A percentile compares a stretch with the other conserved stretches of the same genome.
phyloP scores from a whole-genome alignment of 148 eudicot genomes.

The Persicaria maculosa region DNA sequence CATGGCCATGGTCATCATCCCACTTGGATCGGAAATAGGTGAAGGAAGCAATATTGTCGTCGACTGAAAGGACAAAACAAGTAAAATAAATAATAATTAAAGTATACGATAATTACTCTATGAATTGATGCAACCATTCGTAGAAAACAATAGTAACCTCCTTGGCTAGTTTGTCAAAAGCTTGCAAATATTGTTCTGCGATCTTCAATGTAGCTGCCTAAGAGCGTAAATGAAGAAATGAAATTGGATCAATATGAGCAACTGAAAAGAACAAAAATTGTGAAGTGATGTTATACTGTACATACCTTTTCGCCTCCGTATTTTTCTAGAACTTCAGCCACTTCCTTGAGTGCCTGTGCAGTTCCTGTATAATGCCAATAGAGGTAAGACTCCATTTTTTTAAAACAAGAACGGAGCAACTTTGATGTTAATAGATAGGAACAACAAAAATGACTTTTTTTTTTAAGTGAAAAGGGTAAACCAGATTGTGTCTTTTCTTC shows the following conservation, averaged over 20 bases:
- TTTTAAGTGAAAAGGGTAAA: too few species aligned
- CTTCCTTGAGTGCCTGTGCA: conserved; percentile 27
- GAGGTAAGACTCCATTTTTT: background rate
- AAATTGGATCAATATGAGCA: background rate
- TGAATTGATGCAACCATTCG: background rate
- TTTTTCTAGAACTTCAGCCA: conserved; percentile 11
- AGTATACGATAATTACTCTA: background rate
- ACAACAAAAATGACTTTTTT: too few species aligned
- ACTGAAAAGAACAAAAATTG: background rate
- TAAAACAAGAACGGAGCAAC: background rate
- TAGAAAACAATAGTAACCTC: conserved; percentile 36
- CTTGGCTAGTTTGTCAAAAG: conserved; percentile 62
- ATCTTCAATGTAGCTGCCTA: conserved; percentile 88
- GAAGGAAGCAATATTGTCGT: conserved; percentile 72
- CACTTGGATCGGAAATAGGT: conserved; percentile 39
- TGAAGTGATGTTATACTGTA: background rate
- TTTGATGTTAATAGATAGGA: too few species aligned
- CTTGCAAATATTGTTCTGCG: conserved; percentile 80
- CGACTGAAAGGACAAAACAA: conserved; percentile 28
- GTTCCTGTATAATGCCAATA: conserved; percentile 36
- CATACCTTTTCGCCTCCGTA: conserved; percentile 12
- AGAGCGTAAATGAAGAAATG: conserved; percentile 12
- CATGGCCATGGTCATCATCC: conserved; percentile 55
- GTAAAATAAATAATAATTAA: background rate
- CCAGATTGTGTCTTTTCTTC: background rate